These are phyloP conservation scores for Pelargonium cotyledonis DNA, from an alignment of 441 rosid species.

Conservation along the genomic window DNA sequence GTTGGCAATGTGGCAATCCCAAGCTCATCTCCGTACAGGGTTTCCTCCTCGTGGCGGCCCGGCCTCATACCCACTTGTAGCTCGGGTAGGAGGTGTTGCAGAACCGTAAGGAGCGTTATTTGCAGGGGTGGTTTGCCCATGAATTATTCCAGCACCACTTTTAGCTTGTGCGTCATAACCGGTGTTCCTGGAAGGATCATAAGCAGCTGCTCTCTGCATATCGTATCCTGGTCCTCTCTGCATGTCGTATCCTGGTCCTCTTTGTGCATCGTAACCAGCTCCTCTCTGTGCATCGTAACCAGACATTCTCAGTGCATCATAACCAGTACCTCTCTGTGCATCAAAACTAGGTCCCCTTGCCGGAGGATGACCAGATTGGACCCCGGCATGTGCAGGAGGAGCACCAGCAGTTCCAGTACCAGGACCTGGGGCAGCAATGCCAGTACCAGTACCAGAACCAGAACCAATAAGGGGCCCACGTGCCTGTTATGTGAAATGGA, in stretches of 20 bases:
- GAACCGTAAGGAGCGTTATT: conserved; percentile 45
- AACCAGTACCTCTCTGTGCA: conserved; percentile 31
- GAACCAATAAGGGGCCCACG: conserved; percentile 31
- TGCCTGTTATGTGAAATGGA: conserved; percentile 32
- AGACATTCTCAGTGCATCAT: conserved; percentile 26
- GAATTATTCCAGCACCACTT: conserved; percentile 25
- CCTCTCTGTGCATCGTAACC: conserved; percentile 28
- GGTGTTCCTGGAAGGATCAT: conserved; percentile 20
- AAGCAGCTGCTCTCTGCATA: background rate
- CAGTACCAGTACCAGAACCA: conserved; percentile 25
- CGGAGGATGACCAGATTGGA: conserved; percentile 52
- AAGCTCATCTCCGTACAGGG: conserved; percentile 45
- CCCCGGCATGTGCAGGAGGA: conserved; percentile 33
- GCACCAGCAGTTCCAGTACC: conserved; percentile 30
- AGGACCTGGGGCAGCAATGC: background rate
- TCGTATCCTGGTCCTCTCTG: background rate
- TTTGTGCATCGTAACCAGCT: conserved; percentile 18
- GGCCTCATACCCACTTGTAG: conserved; percentile 34
- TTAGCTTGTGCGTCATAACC: conserved; percentile 31
- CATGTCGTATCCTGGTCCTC: conserved; percentile 27
- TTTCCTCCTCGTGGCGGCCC: conserved; percentile 42
- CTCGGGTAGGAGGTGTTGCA: conserved; percentile 47
- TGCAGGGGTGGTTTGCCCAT: conserved; percentile 36
- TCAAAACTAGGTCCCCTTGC: conserved; percentile 40
- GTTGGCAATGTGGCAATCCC: background rate